Conservation (phyloP, 129 eudicot species). For the Saussurea involucrata region DNA sequence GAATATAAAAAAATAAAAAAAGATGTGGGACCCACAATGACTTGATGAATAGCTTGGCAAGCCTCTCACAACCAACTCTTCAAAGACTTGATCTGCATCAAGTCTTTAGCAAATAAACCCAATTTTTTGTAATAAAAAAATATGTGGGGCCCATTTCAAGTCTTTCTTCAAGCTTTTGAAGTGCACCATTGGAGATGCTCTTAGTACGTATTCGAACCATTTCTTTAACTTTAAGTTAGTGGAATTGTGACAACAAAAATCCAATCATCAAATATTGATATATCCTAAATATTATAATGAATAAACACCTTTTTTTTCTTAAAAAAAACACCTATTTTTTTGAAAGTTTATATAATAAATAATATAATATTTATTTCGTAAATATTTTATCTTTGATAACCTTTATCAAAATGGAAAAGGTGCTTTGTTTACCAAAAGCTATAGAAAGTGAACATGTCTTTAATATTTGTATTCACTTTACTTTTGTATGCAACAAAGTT, state of each 20-base stretch:
- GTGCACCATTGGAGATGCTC: too few species aligned
- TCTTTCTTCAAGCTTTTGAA: too few species aligned
- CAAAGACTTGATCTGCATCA: too few species aligned
- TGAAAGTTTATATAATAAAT: neutral
- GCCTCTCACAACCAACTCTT: too few species aligned
- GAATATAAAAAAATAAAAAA: too few species aligned
- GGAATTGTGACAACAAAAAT: slow-evolving; percentile 24
- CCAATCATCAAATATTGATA: neutral
- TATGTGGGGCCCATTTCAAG: too few species aligned
- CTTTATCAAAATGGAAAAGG: slow-evolving; percentile 18
- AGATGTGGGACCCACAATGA: too few species aligned
- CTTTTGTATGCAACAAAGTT: neutral
- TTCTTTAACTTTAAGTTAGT: slow-evolving; percentile 35
- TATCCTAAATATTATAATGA: neutral
- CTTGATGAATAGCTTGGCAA: too few species aligned
- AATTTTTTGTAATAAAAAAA: too few species aligned
- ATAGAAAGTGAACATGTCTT: slow-evolving; percentile 14
- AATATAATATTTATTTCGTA: neutral
- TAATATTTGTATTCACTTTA: slow-evolving; percentile 1
- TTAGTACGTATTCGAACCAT: slow-evolving; percentile 14
- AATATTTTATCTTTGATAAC: neutral
- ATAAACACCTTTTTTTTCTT: neutral
- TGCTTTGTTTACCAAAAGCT: neutral
- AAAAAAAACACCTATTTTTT: too few species aligned
- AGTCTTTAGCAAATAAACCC: too few species aligned